phyloP scores from a whole-genome alignment of 1,284 basidiomycete species.

The Flammula alnicola region DNA sequence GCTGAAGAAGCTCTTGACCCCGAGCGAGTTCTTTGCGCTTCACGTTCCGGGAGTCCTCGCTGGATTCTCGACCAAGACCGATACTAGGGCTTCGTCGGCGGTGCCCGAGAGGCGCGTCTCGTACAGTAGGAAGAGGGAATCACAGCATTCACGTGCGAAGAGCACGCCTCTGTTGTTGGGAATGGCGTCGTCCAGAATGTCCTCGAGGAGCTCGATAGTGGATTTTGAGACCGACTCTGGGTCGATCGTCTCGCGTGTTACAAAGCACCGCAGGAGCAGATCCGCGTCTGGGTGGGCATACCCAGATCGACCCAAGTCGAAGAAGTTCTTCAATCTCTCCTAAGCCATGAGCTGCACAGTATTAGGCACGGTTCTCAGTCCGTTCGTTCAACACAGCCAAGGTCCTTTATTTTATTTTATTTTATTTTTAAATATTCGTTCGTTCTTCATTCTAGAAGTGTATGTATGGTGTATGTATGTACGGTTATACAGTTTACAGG shows the following conservation, averaged over 20 bases:
- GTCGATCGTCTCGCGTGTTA: conserved; percentile 11
- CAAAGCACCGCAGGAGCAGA: conserved; percentile 28
- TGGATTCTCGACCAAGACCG: no score
- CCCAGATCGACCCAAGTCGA: conserved; percentile 19
- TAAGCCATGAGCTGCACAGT: no score
- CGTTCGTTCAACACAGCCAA: no score
- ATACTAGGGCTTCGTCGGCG: conserved; percentile 10
- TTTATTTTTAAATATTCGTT: no score
- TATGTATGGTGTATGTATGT: no score
- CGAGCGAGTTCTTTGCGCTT: conserved; percentile 22
- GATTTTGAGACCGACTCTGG: not conserved
- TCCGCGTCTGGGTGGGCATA: conserved; percentile 34
- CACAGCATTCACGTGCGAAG: conserved; percentile 19
- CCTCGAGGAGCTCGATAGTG: not conserved
- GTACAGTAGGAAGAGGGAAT: not conserved
- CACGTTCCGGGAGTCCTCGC: conserved; percentile 19
- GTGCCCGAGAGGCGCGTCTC: not conserved
- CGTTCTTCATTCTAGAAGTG: no score
- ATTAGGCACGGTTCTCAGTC: no score
- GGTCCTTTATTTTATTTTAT: no score
- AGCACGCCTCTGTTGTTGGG: conserved; percentile 14
- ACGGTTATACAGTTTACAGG: no score
- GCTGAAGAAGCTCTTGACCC: conserved; percentile 18
- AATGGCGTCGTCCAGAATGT: no score
- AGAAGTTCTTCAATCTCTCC: conserved; percentile 3